Percentiles rank a stretch among this genome's conserved stretches.
These are phyloP conservation scores for Penstemon davidsonii DNA, from an alignment of 257 asterid species.

Conservation along the genomic window DNA sequence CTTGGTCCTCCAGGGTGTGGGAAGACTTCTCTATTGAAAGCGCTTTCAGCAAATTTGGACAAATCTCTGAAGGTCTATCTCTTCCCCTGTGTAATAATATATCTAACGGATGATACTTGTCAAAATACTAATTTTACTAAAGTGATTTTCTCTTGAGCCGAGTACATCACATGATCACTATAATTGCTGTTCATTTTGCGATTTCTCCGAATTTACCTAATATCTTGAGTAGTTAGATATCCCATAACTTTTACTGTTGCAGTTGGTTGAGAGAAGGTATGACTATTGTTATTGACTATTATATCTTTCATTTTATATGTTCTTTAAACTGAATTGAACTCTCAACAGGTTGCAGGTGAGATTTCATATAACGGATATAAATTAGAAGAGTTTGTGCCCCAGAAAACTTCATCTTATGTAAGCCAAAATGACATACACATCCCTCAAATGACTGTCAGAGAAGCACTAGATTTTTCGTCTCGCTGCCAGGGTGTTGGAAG, in stretches of 20 bases:
- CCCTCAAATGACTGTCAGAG: slow-evolving; percentile 59
- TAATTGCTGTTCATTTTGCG: too few species aligned
- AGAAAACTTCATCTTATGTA: slow-evolving; percentile 51
- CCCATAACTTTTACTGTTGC: too few species aligned
- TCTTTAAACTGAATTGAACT: background rate
- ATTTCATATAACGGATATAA: slow-evolving; percentile 48
- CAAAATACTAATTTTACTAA: too few species aligned
- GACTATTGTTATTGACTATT: too few species aligned
- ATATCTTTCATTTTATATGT: background rate
- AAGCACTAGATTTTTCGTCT: slow-evolving; percentile 51
- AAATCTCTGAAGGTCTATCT: slow-evolving; percentile 34
- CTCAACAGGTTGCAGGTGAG: slow-evolving; percentile 44
- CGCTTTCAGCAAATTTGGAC: slow-evolving; percentile 39
- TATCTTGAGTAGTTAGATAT: too few species aligned
- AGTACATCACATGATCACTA: too few species aligned
- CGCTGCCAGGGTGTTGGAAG: slow-evolving; percentile 50
- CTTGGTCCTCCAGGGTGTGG: slow-evolving; percentile 30
- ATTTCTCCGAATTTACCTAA: too few species aligned
- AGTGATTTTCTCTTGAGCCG: too few species aligned
- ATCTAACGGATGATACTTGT: too few species aligned
- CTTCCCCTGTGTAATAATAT: too few species aligned
- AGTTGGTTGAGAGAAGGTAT: too few species aligned
- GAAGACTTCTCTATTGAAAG: slow-evolving; percentile 41
- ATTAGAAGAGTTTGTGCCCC: slow-evolving; percentile 48
- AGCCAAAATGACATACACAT: slow-evolving; percentile 53